phyloP scores from a whole-genome alignment of 2,329 filamentous ascomycete species.

The Dothistroma pini region DNA sequence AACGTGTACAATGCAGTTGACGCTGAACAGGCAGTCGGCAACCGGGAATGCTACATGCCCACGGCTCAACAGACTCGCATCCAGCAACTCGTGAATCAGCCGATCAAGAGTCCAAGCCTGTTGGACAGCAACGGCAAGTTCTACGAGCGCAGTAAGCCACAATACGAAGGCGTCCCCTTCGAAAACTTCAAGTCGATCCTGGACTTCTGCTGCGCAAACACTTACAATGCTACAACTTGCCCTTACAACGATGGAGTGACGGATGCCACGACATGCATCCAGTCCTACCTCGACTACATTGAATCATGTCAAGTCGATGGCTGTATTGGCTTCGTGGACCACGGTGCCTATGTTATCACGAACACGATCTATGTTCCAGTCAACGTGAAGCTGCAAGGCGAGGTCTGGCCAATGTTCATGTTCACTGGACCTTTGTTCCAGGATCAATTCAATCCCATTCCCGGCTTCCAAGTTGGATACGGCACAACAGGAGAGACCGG shows the following conservation, averaged over 20 bases:
- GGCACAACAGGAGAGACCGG: conserved; percentile 71
- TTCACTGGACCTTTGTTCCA: conserved; percentile 69
- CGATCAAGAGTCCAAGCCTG: conserved; percentile 64
- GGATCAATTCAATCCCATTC: conserved; percentile 68
- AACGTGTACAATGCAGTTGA: conserved; percentile 55
- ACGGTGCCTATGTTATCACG: conserved; percentile 60
- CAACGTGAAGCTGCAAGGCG: conserved; percentile 53
- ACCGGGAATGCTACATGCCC: conserved; percentile 29
- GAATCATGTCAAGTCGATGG: conserved; percentile 42
- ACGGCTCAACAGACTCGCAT: conserved; percentile 25
- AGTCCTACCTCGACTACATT: conserved; percentile 68
- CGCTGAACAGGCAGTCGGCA: not conserved
- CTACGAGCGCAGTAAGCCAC: conserved; percentile 79
- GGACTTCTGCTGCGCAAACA: too few species aligned
- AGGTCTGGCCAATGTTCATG: conserved; percentile 60
- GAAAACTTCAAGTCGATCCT: conserved; percentile 66
- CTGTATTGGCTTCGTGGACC: conserved; percentile 60
- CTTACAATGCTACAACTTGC: conserved; percentile 46
- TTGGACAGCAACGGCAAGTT: conserved; percentile 63
- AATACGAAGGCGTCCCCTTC: conserved; percentile 67
- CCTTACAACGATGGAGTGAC: conserved; percentile 71
- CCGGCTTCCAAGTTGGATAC: conserved; percentile 67
- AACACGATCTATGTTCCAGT: conserved; percentile 49
- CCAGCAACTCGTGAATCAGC: conserved; percentile 38
- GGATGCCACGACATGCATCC: conserved; percentile 84